Conservation (phyloP, 306 rosid species). For the Fagus crenata region DNA sequence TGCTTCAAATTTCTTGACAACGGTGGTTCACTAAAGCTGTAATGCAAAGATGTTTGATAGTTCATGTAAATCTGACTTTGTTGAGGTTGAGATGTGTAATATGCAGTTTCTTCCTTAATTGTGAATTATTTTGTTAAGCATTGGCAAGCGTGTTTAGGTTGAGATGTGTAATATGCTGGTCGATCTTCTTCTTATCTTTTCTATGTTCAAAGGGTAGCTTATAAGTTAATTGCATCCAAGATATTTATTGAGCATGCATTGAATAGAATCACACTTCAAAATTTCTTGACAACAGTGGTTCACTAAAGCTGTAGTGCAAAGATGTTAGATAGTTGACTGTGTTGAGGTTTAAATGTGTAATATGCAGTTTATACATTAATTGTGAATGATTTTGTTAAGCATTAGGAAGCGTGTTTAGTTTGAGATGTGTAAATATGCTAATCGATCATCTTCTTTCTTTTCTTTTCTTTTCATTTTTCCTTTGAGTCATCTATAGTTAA, state of each 20-base stretch:
- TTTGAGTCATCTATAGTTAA: neutral
- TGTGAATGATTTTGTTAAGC: too few species aligned
- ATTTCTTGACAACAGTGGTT: neutral
- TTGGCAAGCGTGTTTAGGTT: too few species aligned
- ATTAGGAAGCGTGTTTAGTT: too few species aligned
- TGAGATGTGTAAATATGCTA: too few species aligned
- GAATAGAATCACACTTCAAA: constrained; percentile 13
- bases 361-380: too few species aligned
- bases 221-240: neutral
- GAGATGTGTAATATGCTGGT: too few species aligned
- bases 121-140: too few species aligned
- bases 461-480: neutral
- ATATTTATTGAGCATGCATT: constrained; percentile 15
- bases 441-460: too few species aligned
- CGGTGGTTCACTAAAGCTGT: neutral
- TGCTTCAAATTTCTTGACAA: constrained; percentile 1
- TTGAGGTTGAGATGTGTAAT: too few species aligned
- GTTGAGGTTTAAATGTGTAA: too few species aligned
- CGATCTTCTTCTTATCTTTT: neutral
- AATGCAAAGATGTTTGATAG: neutral
- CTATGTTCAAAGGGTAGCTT: constrained; percentile 3
- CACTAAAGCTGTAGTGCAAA: neutral
- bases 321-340: neutral
- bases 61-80: neutral
- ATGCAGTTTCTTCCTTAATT: too few species aligned